Conservation (phyloP, 75 land plant genomes). For the Picea glauca region DNA sequence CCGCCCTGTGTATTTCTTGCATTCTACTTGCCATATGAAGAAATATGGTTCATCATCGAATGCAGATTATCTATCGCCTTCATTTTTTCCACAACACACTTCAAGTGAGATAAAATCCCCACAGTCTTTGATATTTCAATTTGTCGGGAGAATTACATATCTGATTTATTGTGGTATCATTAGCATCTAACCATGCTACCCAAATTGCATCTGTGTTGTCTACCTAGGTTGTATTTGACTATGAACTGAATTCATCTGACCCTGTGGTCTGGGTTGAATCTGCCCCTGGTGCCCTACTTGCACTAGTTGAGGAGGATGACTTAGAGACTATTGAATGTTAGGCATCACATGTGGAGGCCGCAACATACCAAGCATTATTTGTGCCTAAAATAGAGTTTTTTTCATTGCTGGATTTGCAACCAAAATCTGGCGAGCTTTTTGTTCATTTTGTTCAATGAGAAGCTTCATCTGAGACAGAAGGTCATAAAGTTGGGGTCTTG, state of each 20-base stretch:
- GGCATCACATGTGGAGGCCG: constrained; percentile 52
- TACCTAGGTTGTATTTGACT: constrained; percentile 16
- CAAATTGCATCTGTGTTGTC: constrained; percentile 28
- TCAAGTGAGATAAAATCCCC: too few relatives aligned
- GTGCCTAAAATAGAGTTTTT: constrained; percentile 44
- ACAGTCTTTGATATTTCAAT: too few relatives aligned
- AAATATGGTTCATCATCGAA: too few relatives aligned
- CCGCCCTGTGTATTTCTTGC: too few relatives aligned
- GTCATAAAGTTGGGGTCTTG: neutral
- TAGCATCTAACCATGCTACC: constrained; percentile 6
- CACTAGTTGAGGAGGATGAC: constrained; percentile 6
- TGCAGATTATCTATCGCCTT: too few relatives aligned
- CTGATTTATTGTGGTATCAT: constrained; percentile 9
- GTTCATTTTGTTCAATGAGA: neutral
- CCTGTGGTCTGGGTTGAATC: constrained; percentile 25
- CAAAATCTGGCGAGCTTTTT: neutral
- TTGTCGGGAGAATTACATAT: too few relatives aligned
- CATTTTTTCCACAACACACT: too few relatives aligned
- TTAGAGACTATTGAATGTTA: constrained; percentile 23
- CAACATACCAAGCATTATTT: constrained; percentile 89
- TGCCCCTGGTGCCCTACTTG: constrained; percentile 18
- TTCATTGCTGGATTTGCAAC: neutral
- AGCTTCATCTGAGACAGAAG: neutral
- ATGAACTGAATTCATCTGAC: constrained; percentile 25
- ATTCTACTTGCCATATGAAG: too few relatives aligned